Percentiles rank a stretch among this genome's conserved stretches.
phyloP scores from a whole-genome alignment of 1,139 yeast species.

The Yamadazyma buinensis region DNA sequence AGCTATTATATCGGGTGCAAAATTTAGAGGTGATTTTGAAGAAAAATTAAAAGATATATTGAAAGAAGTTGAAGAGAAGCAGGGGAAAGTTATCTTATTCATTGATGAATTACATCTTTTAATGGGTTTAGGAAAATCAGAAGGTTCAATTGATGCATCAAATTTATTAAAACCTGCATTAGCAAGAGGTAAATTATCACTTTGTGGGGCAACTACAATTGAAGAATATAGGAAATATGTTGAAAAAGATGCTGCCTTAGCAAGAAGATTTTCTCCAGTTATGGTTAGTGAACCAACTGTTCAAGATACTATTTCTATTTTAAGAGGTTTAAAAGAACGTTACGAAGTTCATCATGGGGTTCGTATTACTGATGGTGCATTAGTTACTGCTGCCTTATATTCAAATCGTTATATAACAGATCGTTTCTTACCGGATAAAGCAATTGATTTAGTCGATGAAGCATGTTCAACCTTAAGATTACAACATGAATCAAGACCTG shows the following conservation, averaged over 20 bases:
- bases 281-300: constrained; percentile 87
- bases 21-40: constrained; percentile 94
- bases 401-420: constrained; percentile 91
- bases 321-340: constrained; percentile 88
- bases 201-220: constrained; percentile 94
- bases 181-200: constrained; percentile 88
- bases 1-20: constrained; percentile 88
- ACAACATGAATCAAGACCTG: constrained; percentile 97
- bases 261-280: constrained; percentile 91
- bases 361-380: constrained; percentile 87
- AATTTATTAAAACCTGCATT: constrained; percentile 89
- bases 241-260: constrained; percentile 88
- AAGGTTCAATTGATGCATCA: constrained; percentile 95
- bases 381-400: constrained; percentile 90
- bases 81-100: constrained; percentile 76
- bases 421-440: constrained; percentile 90
- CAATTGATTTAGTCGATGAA: constrained; percentile 93
- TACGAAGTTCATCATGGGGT: constrained; percentile 99
- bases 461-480: constrained; percentile 92
- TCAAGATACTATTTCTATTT: constrained; percentile 84
- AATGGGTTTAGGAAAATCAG: constrained; percentile 90
- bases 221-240: constrained; percentile 85
- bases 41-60: constrained; percentile 80
- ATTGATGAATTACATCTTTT: constrained; percentile 91
- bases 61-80: constrained; percentile 80